These are phyloP conservation scores for Solanum habrochaites DNA, from an alignment of 257 asterid genomes.

Conservation along the genomic window DNA sequence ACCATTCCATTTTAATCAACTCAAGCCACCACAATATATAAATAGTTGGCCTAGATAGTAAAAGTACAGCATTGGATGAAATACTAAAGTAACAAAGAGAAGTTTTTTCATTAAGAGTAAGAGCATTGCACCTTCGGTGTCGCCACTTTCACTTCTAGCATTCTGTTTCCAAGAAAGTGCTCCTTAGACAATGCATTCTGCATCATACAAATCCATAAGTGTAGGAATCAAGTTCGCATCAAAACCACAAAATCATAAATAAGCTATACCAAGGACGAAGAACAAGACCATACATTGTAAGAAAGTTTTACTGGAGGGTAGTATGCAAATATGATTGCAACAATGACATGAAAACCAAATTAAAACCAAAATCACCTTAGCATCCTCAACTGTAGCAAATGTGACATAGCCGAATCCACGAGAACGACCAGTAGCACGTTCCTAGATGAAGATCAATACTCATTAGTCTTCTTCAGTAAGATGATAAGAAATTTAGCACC, in stretches of 20 bases:
- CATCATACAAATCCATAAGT: slow-evolving; percentile 3
- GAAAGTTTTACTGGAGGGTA: neutral
- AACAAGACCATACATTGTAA: neutral
- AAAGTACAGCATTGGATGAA: neutral
- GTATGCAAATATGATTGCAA: neutral
- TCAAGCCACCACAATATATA: neutral
- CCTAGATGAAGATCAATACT: slow-evolving; percentile 31
- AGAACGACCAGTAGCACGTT: slow-evolving; percentile 88
- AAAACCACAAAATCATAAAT: neutral
- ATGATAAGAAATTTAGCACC: neutral
- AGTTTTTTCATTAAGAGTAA: neutral
- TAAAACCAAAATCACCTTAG: slow-evolving; percentile 45
- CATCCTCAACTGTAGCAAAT: slow-evolving; percentile 67
- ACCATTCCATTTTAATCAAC: neutral
- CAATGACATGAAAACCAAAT: neutral
- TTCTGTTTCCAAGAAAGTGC: slow-evolving; percentile 76
- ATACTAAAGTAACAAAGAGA: neutral
- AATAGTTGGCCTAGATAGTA: neutral
- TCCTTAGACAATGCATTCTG: slow-evolving; percentile 78
- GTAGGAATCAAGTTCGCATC: neutral
- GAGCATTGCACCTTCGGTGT: slow-evolving; percentile 67
- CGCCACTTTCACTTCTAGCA: slow-evolving; percentile 94
- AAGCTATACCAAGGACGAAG: neutral
- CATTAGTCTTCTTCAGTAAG: neutral
- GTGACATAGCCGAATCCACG: slow-evolving; percentile 98